Evolutionary conservation across 352 stramenopile genomes (phyloP), one percentile per base, ranked within the genome.

Genomic region (Elongisporangium undulatum): DNA sequence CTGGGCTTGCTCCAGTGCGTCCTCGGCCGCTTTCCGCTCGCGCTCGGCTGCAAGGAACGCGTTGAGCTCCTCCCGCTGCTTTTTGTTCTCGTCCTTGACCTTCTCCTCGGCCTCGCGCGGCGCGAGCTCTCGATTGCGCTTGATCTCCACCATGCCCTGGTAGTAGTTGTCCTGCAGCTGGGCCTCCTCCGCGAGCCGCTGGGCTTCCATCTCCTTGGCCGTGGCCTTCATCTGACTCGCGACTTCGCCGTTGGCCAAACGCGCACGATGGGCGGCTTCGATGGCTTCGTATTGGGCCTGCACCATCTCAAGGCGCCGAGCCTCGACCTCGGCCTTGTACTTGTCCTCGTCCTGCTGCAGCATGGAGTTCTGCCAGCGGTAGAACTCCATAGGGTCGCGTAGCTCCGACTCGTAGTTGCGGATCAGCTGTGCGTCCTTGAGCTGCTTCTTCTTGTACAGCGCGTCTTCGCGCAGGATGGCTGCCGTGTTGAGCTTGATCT

Each of bases 391-490:
- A 2, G 85, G 82, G 51, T 98, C 92, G 16, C 92, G 71, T 20
- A 98, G 67, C 55, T 97, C 90, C 1, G 85, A 76, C 66, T 98
- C 93, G 58, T 97, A 98, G 7, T 84, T 80, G 21, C 87, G 68
- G 17, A 97, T 74, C 19, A 95, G 53, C 62, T 91, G 76, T 9
- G 91, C 90, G 58, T 98, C 92, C 29, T 96, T 83, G 2, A 84
- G 85, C 67, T 97, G 91, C 65, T 97, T 97, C 54, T 92, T 89
- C 64, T 97, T 94, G 72, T 94, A 83, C 55, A 97, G 61, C 15
- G 88, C 87, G 55, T 98, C 93, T 82, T 98, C 93, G 5, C 91
- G 80, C 53, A 98, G 59, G 51, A 98, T 97, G 0, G 92, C 84
- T 0, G 92, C 89, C 2, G 84, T 74, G 50, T 92, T 98, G 20